Percentiles rank a stretch among this genome's conserved stretches.
Conservation (phyloP, 371 early-diverging fungal species). For the Mortierella polycephala region DNA sequence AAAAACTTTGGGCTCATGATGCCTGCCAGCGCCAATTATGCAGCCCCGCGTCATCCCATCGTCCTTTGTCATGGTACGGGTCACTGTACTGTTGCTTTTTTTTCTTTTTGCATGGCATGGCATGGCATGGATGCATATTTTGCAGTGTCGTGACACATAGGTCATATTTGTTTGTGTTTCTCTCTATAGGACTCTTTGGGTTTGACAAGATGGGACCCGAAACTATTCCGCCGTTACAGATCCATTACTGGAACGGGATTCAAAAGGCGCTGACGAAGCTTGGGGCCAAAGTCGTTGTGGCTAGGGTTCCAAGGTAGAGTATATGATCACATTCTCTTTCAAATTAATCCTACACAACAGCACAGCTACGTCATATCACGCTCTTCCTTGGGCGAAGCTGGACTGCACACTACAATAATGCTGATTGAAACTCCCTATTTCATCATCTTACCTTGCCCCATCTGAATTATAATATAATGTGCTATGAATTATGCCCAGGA, state of each 20-base stretch:
- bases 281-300: slow-evolving; percentile 86
- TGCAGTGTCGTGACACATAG: no score
- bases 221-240: slow-evolving; percentile 79
- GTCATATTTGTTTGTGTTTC: no score
- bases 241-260: slow-evolving; percentile 93
- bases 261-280: slow-evolving; percentile 80
- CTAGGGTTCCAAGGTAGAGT: slow-evolving; percentile 74
- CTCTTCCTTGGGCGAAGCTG: no score
- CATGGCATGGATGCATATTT: no score
- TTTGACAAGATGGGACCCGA: slow-evolving; percentile 86
- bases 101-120: no score
- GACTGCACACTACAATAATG: no score
- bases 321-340: neutral
- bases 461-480: neutral
- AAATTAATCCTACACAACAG: neutral
- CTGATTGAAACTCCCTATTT: no score
- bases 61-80: slow-evolving; percentile 85
- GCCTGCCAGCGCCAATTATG: slow-evolving; percentile 72
- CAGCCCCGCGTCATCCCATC: slow-evolving; percentile 83
- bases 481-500: slow-evolving; percentile 39
- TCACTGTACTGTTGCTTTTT: no score
- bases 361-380: no score
- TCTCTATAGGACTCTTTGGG: slow-evolving; percentile 77
- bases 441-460: no score
- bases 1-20: slow-evolving; percentile 42